These are phyloP conservation scores for Stylonectria norvegica DNA, from an alignment of 2,329 filamentous ascomycete genomes.

Conservation along the genomic window DNA sequence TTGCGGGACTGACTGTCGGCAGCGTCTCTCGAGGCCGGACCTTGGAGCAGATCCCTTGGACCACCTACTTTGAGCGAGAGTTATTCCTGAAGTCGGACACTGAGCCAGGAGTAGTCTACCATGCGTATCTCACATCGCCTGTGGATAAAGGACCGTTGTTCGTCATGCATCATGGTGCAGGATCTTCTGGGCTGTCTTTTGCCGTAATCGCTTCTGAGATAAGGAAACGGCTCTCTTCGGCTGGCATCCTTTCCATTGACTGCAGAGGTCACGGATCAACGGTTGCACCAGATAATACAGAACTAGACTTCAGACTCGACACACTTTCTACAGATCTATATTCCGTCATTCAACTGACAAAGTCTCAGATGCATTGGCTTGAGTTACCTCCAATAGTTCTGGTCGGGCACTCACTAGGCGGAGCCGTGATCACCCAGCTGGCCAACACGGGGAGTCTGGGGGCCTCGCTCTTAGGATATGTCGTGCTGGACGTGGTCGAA, in stretches of 20 bases:
- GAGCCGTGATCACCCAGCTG: constrained; percentile 83
- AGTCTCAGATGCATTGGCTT: constrained; percentile 67
- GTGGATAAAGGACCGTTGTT: constrained; percentile 74
- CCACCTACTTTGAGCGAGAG: constrained; percentile 85
- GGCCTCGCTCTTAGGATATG: constrained; percentile 72
- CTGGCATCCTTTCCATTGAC: constrained; percentile 81
- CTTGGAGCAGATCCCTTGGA: constrained; percentile 73
- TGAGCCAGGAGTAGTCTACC: constrained; percentile 58
- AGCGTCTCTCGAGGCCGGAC: constrained; percentile 52
- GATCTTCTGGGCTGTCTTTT: constrained; percentile 90
- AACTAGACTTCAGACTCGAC: constrained; percentile 65
- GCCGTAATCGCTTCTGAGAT: constrained; percentile 77
- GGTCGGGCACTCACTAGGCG: constrained; percentile 89
- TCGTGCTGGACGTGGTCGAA: constrained; percentile 92
- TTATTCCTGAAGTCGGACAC: constrained; percentile 61
- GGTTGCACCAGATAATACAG: constrained; percentile 38
- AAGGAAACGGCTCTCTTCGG: constrained; percentile 69
- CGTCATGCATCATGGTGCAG: constrained; percentile 91
- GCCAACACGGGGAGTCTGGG: constrained; percentile 67
- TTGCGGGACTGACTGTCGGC: constrained; percentile 24
- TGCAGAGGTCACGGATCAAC: constrained; percentile 83
- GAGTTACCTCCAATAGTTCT: constrained; percentile 72
- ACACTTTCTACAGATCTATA: constrained; percentile 72
- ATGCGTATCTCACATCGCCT: constrained; percentile 86
- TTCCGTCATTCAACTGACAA: constrained; percentile 64